Evolutionary conservation across 176 grass and related monocot species (phyloP), one percentile per base, ranked within the genome.

Genomic region (Triticum monococcum): DNA sequence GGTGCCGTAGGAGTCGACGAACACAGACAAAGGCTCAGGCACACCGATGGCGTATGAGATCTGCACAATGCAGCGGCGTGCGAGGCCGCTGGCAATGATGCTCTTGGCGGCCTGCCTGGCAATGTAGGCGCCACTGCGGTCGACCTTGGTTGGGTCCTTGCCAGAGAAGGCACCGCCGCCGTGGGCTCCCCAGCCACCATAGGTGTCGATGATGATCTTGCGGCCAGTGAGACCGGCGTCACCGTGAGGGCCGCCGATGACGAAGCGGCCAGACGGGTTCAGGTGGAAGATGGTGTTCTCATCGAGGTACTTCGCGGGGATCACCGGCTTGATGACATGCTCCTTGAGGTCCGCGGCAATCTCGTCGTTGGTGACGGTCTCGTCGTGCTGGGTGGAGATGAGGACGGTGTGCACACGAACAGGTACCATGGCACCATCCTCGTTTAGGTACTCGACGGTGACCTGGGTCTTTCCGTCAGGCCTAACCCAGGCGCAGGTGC

Each of bases 341-440:
- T 94, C 89, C 84, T 94, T 94, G 80, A 94, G 92, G 86, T 94
- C 92, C 1, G 83, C 87, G 5, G 92, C 92, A 57, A 94, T 94
- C 89, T 94, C 79, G 45, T 94, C 92, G 48, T 94, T 94, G 80
- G 80, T 91, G 52, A 94, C 89, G 5, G 89, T 83, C 86, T 94
- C 92, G 76, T 94, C 92, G 54, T 94, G 92, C 89, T 94, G 92
- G 38, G 92, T 94, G 63, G 92, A 94, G 89, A 94, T 91, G 22
- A 94, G 92, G 11, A 94, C 89, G 17, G 92, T 94, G 92, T 94
- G 92, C 8, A 94, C 92, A 59, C 56, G 56, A 22, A 59, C 56
- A 59, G 56, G 56, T 9, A 94, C 89, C 92, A 85, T 94, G 78
- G 92, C 92, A 41, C 92, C 92, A 9, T 12, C 81, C 6, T 94